Evolutionary conservation across 352 stramenopile genomes (phyloP).

Genomic region (Globisporangium parvum): DNA sequence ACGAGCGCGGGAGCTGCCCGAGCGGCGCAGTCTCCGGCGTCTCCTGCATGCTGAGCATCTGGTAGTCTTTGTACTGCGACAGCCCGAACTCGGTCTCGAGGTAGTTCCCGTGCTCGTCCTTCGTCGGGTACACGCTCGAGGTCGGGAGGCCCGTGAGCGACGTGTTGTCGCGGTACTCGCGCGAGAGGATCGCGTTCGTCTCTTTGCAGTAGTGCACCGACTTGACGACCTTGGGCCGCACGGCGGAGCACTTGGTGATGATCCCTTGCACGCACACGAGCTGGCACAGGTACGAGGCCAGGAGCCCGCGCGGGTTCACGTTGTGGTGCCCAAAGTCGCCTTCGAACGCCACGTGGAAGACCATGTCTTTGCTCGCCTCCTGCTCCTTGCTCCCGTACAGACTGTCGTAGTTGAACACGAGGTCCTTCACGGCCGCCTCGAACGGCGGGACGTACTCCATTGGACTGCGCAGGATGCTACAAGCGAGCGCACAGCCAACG

Average conservation of each 20-base stretch:
- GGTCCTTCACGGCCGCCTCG: slow-evolving; percentile 75
- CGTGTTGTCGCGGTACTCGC: slow-evolving; percentile 97
- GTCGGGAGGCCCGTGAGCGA: slow-evolving; percentile 89
- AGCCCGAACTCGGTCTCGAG: slow-evolving; percentile 98
- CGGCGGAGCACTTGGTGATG: slow-evolving; percentile 96
- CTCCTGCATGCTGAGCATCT: slow-evolving; percentile 89
- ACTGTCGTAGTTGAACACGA: slow-evolving; percentile 79
- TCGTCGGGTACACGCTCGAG: slow-evolving; percentile 91
- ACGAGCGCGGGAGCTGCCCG: slow-evolving; percentile 95
- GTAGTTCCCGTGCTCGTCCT: slow-evolving; percentile 94
- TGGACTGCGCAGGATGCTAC: slow-evolving; percentile 60
- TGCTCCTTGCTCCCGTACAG: slow-evolving; percentile 74
- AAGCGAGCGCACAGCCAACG: not conserved
- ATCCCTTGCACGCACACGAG: slow-evolving; percentile 99
- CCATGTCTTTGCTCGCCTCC: slow-evolving; percentile 60
- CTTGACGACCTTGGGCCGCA: slow-evolving; percentile 97
- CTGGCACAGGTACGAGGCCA: slow-evolving; percentile 87
- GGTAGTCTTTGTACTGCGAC: slow-evolving; percentile 98
- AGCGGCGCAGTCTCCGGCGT: slow-evolving; percentile 93
- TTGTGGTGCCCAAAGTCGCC: slow-evolving; percentile 92
- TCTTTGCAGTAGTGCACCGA: slow-evolving; percentile 98
- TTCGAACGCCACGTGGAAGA: slow-evolving; percentile 88
- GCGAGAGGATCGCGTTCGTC: slow-evolving; percentile 89
- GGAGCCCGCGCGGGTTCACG: slow-evolving; percentile 91
- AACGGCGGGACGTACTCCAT: slow-evolving; percentile 83